Evolutionary conservation across 176 grass and related monocot genomes (phyloP), one percentile per base, ranked within the genome.

Genomic region (Typha latifolia): DNA sequence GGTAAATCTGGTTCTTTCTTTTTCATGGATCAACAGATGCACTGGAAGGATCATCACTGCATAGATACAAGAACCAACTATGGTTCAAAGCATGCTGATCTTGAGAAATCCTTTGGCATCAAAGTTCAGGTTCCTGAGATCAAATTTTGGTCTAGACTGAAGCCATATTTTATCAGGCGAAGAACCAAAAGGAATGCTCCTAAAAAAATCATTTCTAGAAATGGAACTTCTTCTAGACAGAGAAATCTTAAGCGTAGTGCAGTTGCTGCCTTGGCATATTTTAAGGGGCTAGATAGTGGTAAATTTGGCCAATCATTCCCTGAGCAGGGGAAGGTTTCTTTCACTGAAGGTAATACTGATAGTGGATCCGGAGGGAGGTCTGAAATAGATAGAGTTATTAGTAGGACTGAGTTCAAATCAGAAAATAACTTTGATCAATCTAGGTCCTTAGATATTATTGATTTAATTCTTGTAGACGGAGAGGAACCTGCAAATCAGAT

Each of bases 221-320:
- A 49, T 66, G 80, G 72, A 26, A 86, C 72, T 78, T 82, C 84
- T 69, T 90, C 89, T 67, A 88, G 93, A 79, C 78, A 85, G 87
- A 87, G 86, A 72, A 90, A 78, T 73, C 94, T 99, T 49, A 81
- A 71, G 16, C 82, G 76, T 20, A 93, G 94, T 65, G 89, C 94
- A 0, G 48, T 82, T 72, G 94, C 94, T 73, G 94, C 89, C 49
- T 69, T 83, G 47, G 72, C 85, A 53, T 93, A 87, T 78, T 93
- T 90, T 74, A 75, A 53, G 62, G 80, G 63, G 61, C 34, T 43
- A 69, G 80, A 67, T 69, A 21, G 4, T 69, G 73, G 72, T 70
- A 74, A 74, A 16, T 70, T 56, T 31, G 66, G 74, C 57, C 62
- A 65, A 49, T 81, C 84, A 11, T 74, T 69, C 47, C 66, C 72